Evolutionary conservation across 2,329 filamentous ascomycete genomes (phyloP).

Genomic region (Cladosporium sp.): DNA sequence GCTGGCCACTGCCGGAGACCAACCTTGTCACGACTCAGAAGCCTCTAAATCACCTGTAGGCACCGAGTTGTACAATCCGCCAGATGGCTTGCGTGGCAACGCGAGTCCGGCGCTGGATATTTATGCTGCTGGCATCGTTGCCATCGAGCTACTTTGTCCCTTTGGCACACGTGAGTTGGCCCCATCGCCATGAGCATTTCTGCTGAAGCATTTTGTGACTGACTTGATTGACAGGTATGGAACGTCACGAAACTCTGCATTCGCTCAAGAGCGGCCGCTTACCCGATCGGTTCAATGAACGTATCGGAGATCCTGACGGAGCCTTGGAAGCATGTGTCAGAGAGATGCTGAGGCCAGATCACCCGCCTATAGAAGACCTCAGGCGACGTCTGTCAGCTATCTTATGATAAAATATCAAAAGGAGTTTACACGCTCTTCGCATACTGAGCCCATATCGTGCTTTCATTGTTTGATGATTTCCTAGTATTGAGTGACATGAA

Average conservation of each 20-base stretch:
- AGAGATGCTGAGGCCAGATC: slow-evolving; percentile 8
- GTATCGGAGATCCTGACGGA: slow-evolving; percentile 7
- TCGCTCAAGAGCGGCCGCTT: slow-evolving; percentile 48
- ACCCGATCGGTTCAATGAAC: slow-evolving; percentile 13
- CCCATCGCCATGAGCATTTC: background rate
- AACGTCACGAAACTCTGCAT: slow-evolving; percentile 33
- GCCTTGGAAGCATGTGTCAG: slow-evolving; percentile 2
- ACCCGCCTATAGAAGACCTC: slow-evolving; percentile 4
- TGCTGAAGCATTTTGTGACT: background rate
- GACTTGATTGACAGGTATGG: slow-evolving; percentile 29
- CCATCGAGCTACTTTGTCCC: slow-evolving; percentile 57
- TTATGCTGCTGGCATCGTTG: slow-evolving; percentile 58
- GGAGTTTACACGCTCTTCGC: too few relatives aligned
- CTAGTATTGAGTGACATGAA: background rate
- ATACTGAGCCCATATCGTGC: too few relatives aligned
- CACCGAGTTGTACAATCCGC: slow-evolving; percentile 60
- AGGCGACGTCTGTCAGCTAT: background rate
- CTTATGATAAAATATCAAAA: background rate
- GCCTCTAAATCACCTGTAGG: slow-evolving; percentile 43
- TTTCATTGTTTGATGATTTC: too few relatives aligned
- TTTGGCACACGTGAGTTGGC: slow-evolving; percentile 40
- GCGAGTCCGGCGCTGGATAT: slow-evolving; percentile 55
- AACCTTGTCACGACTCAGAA: background rate
- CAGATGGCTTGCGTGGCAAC: slow-evolving; percentile 27
- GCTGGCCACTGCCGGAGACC: slow-evolving; percentile 35